Conservation (phyloP, 148 eudicot species). For the Rhododendron henanense region DNA sequence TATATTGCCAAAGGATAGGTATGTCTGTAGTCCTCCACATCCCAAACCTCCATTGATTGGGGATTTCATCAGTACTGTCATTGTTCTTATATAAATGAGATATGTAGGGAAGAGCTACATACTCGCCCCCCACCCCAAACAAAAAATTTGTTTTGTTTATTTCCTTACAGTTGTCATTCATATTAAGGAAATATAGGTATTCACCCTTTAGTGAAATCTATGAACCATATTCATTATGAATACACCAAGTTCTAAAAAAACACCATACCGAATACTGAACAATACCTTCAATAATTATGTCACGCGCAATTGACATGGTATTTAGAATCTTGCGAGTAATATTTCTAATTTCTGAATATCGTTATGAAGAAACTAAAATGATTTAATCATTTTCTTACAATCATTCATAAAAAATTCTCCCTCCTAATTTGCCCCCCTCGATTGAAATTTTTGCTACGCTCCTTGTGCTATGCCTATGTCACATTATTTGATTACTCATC, state of each 20-base stretch:
- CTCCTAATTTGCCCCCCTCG: neutral
- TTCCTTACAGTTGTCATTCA: neutral
- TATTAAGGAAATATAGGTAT: neutral
- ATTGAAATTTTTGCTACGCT: neutral
- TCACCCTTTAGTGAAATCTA: neutral
- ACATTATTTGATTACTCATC: neutral
- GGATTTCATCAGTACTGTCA: no score
- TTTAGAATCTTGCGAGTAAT: neutral
- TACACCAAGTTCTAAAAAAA: neutral
- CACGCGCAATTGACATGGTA: neutral
- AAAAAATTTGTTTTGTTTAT: no score
- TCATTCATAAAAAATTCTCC: neutral
- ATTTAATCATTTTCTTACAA: neutral
- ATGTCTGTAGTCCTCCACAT: no score
- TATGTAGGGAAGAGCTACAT: neutral
- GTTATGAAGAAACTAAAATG: neutral
- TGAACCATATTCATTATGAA: no score
- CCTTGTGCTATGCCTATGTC: neutral
- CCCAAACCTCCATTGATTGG: no score
- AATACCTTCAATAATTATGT: neutral
- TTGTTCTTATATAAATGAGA: neutral
- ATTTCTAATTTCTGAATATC: no score
- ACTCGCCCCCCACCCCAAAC: no score
- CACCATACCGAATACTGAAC: neutral
- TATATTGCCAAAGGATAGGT: no score